These are phyloP conservation scores for Zarea fungicola DNA, from an alignment of 2,329 filamentous ascomycete species.

Conservation along the genomic window DNA sequence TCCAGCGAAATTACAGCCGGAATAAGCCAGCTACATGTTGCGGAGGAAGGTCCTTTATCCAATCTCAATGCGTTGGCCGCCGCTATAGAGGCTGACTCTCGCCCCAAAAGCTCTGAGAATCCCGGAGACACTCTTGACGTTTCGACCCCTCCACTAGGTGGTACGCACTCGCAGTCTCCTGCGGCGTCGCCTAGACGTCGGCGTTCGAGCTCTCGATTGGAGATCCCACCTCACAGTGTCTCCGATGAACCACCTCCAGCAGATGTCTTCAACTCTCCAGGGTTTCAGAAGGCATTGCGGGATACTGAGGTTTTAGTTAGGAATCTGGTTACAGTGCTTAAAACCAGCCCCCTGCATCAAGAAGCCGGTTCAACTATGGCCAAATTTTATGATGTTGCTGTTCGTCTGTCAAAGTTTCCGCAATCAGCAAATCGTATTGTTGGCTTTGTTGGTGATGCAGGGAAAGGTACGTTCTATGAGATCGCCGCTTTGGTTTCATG, in stretches of 20 bases:
- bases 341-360: slow-evolving; percentile 28
- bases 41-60: too few species aligned
- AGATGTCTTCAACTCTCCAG: slow-evolving; percentile 31
- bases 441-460: slow-evolving; percentile 44
- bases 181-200: neutral
- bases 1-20: too few species aligned
- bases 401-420: slow-evolving; percentile 30
- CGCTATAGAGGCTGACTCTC: too few species aligned
- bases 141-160: too few species aligned
- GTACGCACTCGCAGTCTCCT: neutral
- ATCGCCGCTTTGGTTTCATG: neutral
- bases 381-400: slow-evolving; percentile 28
- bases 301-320: slow-evolving; percentile 29
- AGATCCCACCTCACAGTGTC: slow-evolving; percentile 15
- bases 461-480: slow-evolving; percentile 30
- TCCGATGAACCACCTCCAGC: slow-evolving; percentile 28
- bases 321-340: slow-evolving; percentile 27
- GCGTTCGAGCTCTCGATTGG: too few species aligned
- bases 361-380: slow-evolving; percentile 35
- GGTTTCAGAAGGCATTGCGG: slow-evolving; percentile 29
- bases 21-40: too few species aligned
- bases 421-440: slow-evolving; percentile 36
- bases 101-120: too few species aligned
- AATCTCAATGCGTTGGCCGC: too few species aligned
- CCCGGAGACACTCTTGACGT: too few species aligned